phyloP scores from a whole-genome alignment of 2,329 filamentous ascomycete genomes.

The Cryphonectria naterciae region DNA sequence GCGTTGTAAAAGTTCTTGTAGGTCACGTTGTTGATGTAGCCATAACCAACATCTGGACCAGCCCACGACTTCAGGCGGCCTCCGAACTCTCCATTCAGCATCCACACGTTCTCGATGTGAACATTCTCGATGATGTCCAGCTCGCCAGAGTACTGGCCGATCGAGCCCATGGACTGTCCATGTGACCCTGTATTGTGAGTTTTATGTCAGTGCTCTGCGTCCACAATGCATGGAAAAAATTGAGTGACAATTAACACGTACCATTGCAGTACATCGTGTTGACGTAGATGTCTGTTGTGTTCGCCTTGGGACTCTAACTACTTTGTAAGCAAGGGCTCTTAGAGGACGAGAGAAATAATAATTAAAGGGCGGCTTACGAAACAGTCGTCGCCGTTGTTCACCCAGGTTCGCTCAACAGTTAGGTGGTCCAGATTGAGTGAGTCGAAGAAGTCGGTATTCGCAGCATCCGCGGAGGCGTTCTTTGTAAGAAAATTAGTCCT shows the following conservation, averaged over 20 bases:
- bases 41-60: slow-evolving; percentile 59
- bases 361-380: slow-evolving; percentile 40
- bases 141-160: slow-evolving; percentile 61
- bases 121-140: slow-evolving; percentile 60
- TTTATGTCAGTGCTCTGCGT: background rate
- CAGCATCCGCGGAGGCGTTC: slow-evolving; percentile 50
- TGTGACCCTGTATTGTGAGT: slow-evolving; percentile 43
- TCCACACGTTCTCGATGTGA: slow-evolving; percentile 62
- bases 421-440: slow-evolving; percentile 60
- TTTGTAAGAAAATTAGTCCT: background rate
- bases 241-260: background rate
- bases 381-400: slow-evolving; percentile 63
- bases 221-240: background rate
- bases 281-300: slow-evolving; percentile 60
- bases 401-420: slow-evolving; percentile 52
- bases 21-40: slow-evolving; percentile 65
- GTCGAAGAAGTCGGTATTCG: slow-evolving; percentile 68
- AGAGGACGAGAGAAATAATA: too few relatives aligned
- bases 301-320: slow-evolving; percentile 56
- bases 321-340: background rate
- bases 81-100: slow-evolving; percentile 56
- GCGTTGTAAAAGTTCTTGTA: slow-evolving; percentile 64
- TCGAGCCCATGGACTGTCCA: slow-evolving; percentile 60
- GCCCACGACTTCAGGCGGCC: slow-evolving; percentile 67
- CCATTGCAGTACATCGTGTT: slow-evolving; percentile 65